phyloP scores from a whole-genome alignment of 1,284 basidiomycete species.

The Malassezia vespertilionis region DNA sequence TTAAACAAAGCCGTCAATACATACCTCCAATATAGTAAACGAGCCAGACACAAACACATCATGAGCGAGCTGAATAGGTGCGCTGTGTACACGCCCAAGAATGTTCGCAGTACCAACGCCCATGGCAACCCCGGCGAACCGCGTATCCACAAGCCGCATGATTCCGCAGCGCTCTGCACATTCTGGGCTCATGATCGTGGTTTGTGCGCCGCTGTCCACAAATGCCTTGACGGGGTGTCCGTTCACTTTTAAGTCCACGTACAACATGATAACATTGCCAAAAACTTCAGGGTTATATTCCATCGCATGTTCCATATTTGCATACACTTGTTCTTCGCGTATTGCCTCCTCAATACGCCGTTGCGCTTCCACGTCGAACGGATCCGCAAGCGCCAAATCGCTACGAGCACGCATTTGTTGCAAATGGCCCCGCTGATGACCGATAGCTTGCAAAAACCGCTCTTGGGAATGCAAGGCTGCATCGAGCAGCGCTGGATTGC shows the following conservation, averaged over 20 bases:
- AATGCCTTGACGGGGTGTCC: conserved; percentile 83
- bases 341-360: conserved; percentile 86
- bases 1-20: not conserved
- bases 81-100: conserved; percentile 82
- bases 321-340: conserved; percentile 72
- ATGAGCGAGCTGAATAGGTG: conserved; percentile 75
- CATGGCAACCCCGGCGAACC: conserved; percentile 80
- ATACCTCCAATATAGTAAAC: conserved; percentile 79
- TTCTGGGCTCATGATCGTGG: conserved; percentile 91
- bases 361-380: conserved; percentile 72
- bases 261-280: conserved; percentile 90
- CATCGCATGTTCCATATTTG: conserved; percentile 51
- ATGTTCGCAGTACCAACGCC: conserved; percentile 94
- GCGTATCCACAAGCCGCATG: conserved; percentile 80
- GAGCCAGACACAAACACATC: conserved; percentile 71
- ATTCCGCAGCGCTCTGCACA: conserved; percentile 86
- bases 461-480: conserved; percentile 12
- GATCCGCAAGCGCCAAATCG: conserved; percentile 66
- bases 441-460: conserved; percentile 21
- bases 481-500: conserved; percentile 26
- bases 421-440: conserved; percentile 16
- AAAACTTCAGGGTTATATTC: conserved; percentile 67
- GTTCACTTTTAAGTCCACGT: conserved; percentile 72
- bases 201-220: conserved; percentile 92
- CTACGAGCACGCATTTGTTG: conserved; percentile 54